A percentile compares a stretch with the other conserved stretches of the same genome.
phyloP scores from a whole-genome alignment of 106 monocot species.

The Platanthera guangdongensis region DNA sequence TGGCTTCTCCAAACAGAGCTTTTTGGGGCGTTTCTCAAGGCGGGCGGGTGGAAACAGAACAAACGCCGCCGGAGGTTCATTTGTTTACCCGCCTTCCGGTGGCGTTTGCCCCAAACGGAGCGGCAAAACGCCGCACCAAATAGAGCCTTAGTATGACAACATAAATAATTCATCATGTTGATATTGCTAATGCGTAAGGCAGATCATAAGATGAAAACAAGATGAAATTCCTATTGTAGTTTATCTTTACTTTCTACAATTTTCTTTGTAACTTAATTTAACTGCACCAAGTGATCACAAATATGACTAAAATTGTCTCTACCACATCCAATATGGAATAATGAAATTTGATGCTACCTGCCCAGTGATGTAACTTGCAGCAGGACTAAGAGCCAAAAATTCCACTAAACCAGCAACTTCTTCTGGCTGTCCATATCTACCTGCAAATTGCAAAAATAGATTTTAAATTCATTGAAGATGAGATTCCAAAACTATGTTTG shows the following conservation, averaged over 20 bases:
- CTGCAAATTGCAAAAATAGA: constrained; percentile 9
- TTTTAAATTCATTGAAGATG: not conserved
- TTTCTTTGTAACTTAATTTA: not conserved
- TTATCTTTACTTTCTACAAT: no score
- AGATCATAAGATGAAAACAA: not conserved
- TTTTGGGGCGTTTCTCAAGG: no score
- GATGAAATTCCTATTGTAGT: not conserved
- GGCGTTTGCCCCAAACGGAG: no score
- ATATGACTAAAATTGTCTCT: not conserved
- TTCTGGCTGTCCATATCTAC: constrained; percentile 48
- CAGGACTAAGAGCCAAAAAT: constrained; percentile 44
- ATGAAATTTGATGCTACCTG: constrained; percentile 23
- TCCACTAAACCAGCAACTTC: constrained; percentile 59
- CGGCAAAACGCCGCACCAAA: no score
- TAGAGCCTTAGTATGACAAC: no score
- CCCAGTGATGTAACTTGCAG: constrained; percentile 48
- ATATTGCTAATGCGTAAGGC: no score
- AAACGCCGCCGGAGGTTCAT: no score
- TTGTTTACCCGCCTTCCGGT: no score
- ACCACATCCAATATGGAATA: not conserved
- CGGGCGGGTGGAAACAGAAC: no score
- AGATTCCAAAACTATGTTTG: not conserved
- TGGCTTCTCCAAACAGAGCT: no score
- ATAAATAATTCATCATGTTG: no score
- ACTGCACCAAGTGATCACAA: not conserved